These are phyloP conservation scores for Setomelanomma holmii DNA, from an alignment of 2,329 filamentous ascomycete genomes.

Conservation along the genomic window DNA sequence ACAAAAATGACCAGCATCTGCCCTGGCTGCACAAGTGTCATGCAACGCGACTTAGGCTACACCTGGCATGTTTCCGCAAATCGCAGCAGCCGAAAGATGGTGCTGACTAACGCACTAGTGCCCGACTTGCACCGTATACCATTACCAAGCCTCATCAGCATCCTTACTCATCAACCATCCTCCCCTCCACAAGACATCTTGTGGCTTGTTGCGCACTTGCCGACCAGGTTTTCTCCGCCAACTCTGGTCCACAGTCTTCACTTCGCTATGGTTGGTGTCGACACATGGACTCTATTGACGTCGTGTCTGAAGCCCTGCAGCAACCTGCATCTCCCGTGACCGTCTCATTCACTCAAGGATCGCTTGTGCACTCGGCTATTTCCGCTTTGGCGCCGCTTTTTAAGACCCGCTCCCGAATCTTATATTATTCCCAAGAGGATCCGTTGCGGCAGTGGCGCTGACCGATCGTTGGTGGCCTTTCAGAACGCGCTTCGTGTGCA, in stretches of 20 bases:
- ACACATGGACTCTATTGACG: slow-evolving; percentile 4
- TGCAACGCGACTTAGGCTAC: neutral
- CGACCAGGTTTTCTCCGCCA: slow-evolving; percentile 3
- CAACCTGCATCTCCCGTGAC: slow-evolving; percentile 17
- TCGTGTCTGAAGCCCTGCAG: slow-evolving; percentile 10
- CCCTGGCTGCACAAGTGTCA: neutral
- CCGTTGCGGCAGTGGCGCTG: slow-evolving; percentile 21
- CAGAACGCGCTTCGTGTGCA: slow-evolving; percentile 12
- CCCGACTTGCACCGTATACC: slow-evolving; percentile 4
- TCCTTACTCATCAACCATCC: slow-evolving; percentile 28
- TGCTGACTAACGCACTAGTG: slow-evolving; percentile 24
- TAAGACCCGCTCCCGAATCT: slow-evolving; percentile 1
- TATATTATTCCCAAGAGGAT: slow-evolving; percentile 7
- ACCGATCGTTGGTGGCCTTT: slow-evolving; percentile 10
- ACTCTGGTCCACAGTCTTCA: neutral
- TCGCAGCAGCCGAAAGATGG: slow-evolving; percentile 7
- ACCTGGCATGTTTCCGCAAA: too few species aligned
- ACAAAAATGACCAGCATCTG: neutral
- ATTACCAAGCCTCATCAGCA: slow-evolving; percentile 26
- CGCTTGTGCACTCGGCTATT: neutral
- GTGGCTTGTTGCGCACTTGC: slow-evolving; percentile 6
- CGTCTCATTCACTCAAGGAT: slow-evolving; percentile 10
- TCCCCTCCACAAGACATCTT: slow-evolving; percentile 1
- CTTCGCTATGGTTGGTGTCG: slow-evolving; percentile 1
- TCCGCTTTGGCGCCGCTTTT: slow-evolving; percentile 1